Percentiles rank a stretch among this genome's conserved stretches.
Evolutionary conservation across 345 rosid species (phyloP).

Genomic region (Toxicodendron radicans): DNA sequence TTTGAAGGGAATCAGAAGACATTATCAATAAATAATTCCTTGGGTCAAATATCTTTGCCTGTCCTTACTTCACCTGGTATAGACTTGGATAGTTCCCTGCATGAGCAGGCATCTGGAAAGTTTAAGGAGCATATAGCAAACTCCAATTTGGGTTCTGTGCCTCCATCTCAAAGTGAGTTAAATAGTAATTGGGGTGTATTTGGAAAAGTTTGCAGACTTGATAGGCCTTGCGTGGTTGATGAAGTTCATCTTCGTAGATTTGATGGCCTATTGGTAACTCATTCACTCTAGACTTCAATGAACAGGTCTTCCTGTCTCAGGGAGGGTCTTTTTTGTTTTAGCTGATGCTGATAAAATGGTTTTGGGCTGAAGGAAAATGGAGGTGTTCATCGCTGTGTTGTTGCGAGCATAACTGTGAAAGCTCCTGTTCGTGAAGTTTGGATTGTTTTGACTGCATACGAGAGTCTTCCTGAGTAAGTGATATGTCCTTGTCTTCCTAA

Average conservation of each 20-base stretch:
- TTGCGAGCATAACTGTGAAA: conserved; percentile 96
- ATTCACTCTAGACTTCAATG: conserved; percentile 27
- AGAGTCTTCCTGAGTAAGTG: conserved; percentile 93
- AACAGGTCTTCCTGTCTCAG: conserved; percentile 22
- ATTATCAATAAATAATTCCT: conserved; percentile 29
- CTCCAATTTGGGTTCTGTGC: conserved; percentile 41
- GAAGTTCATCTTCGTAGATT: conserved; percentile 98
- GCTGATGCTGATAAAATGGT: conserved; percentile 37
- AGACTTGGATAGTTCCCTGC: conserved; percentile 32
- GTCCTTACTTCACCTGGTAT: conserved; percentile 31
- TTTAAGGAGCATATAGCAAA: conserved; percentile 32
- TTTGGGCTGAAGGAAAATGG: conserved; percentile 84
- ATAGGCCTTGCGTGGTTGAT: conserved; percentile 77
- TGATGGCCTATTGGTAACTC: conserved; percentile 86
- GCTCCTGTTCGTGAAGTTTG: conserved; percentile 93
- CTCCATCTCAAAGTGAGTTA: conserved; percentile 50
- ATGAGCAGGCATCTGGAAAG: conserved; percentile 32
- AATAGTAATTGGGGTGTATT: conserved; percentile 70
- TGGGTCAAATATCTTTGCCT: conserved; percentile 29
- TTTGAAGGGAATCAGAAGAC: conserved; percentile 45
- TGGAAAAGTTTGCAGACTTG: conserved; percentile 80
- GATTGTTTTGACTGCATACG: conserved; percentile 88
- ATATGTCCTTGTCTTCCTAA: conserved; percentile 9
- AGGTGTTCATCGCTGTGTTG: conserved; percentile 90
- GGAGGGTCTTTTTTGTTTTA: conserved; percentile 23